Conservation (phyloP, 2,329 filamentous ascomycete species). For the Xylariaceae sp. region DNA sequence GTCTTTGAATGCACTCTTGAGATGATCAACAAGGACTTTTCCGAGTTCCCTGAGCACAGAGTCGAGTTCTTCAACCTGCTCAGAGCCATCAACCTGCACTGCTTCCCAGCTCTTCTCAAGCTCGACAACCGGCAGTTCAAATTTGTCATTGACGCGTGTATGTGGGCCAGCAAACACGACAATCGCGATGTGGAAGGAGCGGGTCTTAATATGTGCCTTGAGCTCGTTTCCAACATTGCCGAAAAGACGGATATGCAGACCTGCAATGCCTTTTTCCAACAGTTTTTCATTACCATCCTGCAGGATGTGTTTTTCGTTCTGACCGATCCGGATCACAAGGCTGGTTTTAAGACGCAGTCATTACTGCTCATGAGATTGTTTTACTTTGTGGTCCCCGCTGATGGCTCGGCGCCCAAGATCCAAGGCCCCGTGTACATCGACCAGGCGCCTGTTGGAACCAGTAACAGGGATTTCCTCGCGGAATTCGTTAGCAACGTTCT, state of each 20-base stretch:
- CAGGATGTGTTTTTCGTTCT: conserved; percentile 98
- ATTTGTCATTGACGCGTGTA: conserved; percentile 97
- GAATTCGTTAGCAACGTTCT: conserved; percentile 82
- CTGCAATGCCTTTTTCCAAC: conserved; percentile 93
- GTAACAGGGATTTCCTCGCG: conserved; percentile 84
- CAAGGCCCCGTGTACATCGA: conserved; percentile 88
- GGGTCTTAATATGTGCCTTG: conserved; percentile 95
- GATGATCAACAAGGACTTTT: conserved; percentile 99
- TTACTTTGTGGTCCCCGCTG: conserved; percentile 78
- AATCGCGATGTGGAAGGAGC: conserved; percentile 96
- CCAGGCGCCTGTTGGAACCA: conserved; percentile 75
- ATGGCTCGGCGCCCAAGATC: conserved; percentile 71
- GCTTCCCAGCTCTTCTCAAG: conserved; percentile 90
- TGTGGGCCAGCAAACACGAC: conserved; percentile 99
- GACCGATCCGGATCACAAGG: conserved; percentile 97
- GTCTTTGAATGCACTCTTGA: conserved; percentile 97
- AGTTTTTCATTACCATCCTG: conserved; percentile 91
- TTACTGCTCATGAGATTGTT: conserved; percentile 93
- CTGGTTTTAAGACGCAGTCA: conserved; percentile 96
- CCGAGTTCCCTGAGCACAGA: conserved; percentile 95
- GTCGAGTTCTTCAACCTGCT: conserved; percentile 99
- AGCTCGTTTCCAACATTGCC: conserved; percentile 95
- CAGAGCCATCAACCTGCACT: conserved; percentile 92
- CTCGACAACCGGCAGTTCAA: conserved; percentile 97
- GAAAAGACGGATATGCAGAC: conserved; percentile 82